Evolutionary conservation across 1,139 yeast species (phyloP).

Genomic region (Hyphopichia burtonii): DNA sequence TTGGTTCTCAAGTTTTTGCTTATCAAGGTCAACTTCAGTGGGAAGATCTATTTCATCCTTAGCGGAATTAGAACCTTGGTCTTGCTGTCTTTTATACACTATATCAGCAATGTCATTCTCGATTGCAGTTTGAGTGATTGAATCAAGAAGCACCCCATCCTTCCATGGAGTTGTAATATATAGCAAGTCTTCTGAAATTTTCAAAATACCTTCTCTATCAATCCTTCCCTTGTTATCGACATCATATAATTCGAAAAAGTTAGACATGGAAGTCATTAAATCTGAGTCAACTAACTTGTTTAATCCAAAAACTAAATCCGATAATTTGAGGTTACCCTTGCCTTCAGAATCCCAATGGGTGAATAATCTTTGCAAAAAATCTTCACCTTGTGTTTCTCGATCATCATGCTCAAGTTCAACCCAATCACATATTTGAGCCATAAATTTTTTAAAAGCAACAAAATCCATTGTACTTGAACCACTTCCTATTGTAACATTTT

Average conservation of each 20-base stretch:
- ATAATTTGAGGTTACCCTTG: constrained; percentile 58
- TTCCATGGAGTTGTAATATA: constrained; percentile 84
- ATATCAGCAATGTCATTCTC: constrained; percentile 67
- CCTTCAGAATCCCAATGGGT: constrained; percentile 64
- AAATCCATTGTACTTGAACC: constrained; percentile 74
- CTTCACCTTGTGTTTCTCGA: constrained; percentile 24
- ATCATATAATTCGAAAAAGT: constrained; percentile 77
- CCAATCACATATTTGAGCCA: constrained; percentile 86
- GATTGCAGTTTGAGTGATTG: constrained; percentile 57
- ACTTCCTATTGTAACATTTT: constrained; percentile 65
- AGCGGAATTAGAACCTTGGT: constrained; percentile 11
- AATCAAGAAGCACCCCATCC: constrained; percentile 61
- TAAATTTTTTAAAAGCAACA: constrained; percentile 66
- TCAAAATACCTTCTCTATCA: constrained; percentile 75
- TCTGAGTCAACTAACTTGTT: constrained; percentile 70
- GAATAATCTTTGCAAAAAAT: constrained; percentile 63
- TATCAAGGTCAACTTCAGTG: constrained; percentile 58
- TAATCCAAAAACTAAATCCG: constrained; percentile 71
- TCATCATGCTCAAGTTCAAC: constrained; percentile 38
- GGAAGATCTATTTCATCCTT: constrained; percentile 51
- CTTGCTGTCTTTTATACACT: constrained; percentile 36
- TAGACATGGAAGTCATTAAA: constrained; percentile 73
- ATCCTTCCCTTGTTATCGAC: constrained; percentile 58
- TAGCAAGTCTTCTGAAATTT: constrained; percentile 82
- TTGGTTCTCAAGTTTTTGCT: constrained; percentile 60